These are phyloP conservation scores for Starmerella apis DNA, from an alignment of 805 yeast species.

Conservation along the genomic window DNA sequence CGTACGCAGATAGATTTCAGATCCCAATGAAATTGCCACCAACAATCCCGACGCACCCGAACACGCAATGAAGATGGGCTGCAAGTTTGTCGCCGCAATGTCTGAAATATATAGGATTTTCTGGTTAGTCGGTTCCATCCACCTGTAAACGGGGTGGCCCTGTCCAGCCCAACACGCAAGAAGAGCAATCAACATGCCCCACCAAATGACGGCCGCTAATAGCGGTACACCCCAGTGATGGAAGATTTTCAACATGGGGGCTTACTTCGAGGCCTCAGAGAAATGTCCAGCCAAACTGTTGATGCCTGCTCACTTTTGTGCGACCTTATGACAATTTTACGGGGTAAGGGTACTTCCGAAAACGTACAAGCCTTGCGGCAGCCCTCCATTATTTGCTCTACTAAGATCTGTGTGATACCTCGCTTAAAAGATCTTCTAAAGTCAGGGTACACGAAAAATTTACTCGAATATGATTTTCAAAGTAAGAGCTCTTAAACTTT, in stretches of 20 bases:
- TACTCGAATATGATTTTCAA: too few species aligned
- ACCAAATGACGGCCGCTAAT: conserved; percentile 62
- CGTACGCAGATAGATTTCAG: conserved; percentile 55
- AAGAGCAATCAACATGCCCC: conserved; percentile 82
- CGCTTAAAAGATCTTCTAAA: too few species aligned
- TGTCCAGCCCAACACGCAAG: conserved; percentile 67
- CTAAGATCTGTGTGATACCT: neutral
- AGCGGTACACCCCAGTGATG: conserved; percentile 49
- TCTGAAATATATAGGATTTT: conserved; percentile 65
- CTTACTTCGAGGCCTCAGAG: neutral
- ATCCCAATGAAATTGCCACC: conserved; percentile 50
- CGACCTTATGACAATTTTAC: neutral
- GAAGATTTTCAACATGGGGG: conserved; percentile 23
- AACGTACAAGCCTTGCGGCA: conserved; percentile 3
- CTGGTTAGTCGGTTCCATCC: conserved; percentile 37
- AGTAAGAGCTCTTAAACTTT: too few species aligned
- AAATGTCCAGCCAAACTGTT: too few species aligned
- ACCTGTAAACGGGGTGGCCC: conserved; percentile 63
- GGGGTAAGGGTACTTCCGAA: conserved; percentile 1
- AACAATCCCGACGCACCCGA: conserved; percentile 68
- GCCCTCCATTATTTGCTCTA: neutral
- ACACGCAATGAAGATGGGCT: conserved; percentile 75
- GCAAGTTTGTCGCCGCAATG: conserved; percentile 66
- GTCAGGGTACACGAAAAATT: too few species aligned
- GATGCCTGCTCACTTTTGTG: neutral